Evolutionary conservation across 352 stramenopile species (phyloP).

Genomic region (Globisporangium alternatum): DNA sequence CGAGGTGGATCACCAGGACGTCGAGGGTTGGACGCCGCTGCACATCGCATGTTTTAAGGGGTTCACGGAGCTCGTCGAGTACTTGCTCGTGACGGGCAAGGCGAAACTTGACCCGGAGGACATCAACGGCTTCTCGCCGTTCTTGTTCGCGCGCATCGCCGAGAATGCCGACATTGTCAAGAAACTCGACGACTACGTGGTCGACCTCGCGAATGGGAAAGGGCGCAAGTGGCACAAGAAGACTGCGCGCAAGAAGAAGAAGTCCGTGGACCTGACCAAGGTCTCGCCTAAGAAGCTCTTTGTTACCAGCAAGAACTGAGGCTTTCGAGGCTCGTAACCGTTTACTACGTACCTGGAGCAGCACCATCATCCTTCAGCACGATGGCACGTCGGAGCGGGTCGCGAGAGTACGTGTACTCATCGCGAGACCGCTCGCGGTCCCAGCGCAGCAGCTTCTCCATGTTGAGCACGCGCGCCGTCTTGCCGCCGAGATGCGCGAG

Average conservation of each 20-base stretch:
- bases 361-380: slow-evolving; percentile 9
- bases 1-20: slow-evolving; percentile 60
- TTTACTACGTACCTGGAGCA: neutral
- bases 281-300: slow-evolving; percentile 52
- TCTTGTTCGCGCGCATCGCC: slow-evolving; percentile 68
- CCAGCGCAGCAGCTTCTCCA: slow-evolving; percentile 50
- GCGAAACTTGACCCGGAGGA: slow-evolving; percentile 51
- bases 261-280: slow-evolving; percentile 18
- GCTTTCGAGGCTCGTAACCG: neutral
- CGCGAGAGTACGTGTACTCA: slow-evolving; percentile 41
- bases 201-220: slow-evolving; percentile 31
- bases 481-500: slow-evolving; percentile 37
- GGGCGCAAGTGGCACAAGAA: slow-evolving; percentile 21
- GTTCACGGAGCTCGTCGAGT: slow-evolving; percentile 66
- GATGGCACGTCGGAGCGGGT: slow-evolving; percentile 28
- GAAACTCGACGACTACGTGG: slow-evolving; percentile 51
- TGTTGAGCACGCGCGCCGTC: slow-evolving; percentile 38
- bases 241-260: slow-evolving; percentile 27
- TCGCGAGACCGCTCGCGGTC: slow-evolving; percentile 45
- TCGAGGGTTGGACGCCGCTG: slow-evolving; percentile 61
- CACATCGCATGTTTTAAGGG: slow-evolving; percentile 77
- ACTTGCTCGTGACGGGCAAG: slow-evolving; percentile 50
- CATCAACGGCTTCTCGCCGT: slow-evolving; percentile 60
- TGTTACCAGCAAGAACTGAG: slow-evolving; percentile 41
- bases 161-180: slow-evolving; percentile 63